phyloP scores from a whole-genome alignment of 768 basidiomycete species.

The Crepidotus variabilis region DNA sequence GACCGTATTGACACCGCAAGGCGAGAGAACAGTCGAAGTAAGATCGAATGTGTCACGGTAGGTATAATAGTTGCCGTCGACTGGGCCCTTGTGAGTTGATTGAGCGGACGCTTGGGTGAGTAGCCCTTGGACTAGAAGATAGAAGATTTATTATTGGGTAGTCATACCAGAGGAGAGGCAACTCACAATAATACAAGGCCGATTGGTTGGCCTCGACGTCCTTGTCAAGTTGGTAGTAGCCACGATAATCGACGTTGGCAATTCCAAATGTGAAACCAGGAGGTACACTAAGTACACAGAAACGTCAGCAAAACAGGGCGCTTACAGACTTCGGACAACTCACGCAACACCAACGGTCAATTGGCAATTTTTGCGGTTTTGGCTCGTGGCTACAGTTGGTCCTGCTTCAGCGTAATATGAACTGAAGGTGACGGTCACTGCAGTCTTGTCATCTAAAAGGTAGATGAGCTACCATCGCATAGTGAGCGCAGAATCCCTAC shows the following conservation, averaged over 20 bases:
- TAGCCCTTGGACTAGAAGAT: slow-evolving; percentile 19
- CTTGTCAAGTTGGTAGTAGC: slow-evolving; percentile 23
- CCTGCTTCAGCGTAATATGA: slow-evolving; percentile 20
- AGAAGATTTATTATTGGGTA: background rate
- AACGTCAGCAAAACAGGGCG: background rate
- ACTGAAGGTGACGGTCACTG: slow-evolving; percentile 21
- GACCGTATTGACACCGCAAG: slow-evolving; percentile 20
- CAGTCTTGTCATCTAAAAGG: slow-evolving; percentile 11
- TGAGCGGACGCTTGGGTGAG: slow-evolving; percentile 20
- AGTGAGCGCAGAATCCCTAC: slow-evolving; percentile 5
- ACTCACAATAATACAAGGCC: slow-evolving; percentile 22
- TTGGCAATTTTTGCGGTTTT: slow-evolving; percentile 22
- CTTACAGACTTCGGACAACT: background rate
- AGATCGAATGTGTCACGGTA: slow-evolving; percentile 23
- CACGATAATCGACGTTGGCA: slow-evolving; percentile 20
- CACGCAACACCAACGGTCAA: slow-evolving; percentile 21
- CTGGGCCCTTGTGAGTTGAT: slow-evolving; percentile 18
- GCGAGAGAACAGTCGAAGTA: slow-evolving; percentile 16
- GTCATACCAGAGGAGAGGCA: background rate
- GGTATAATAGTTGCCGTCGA: slow-evolving; percentile 15
- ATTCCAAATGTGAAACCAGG: slow-evolving; percentile 23
- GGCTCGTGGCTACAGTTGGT: slow-evolving; percentile 16
- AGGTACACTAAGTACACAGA: slow-evolving; percentile 10
- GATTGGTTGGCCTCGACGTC: slow-evolving; percentile 20
- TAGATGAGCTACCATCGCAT: background rate